Percentiles rank a stretch among this genome's conserved stretches.
These are phyloP conservation scores for Citrullus mucosospermus DNA, from an alignment of 306 rosid species.

Conservation along the genomic window DNA sequence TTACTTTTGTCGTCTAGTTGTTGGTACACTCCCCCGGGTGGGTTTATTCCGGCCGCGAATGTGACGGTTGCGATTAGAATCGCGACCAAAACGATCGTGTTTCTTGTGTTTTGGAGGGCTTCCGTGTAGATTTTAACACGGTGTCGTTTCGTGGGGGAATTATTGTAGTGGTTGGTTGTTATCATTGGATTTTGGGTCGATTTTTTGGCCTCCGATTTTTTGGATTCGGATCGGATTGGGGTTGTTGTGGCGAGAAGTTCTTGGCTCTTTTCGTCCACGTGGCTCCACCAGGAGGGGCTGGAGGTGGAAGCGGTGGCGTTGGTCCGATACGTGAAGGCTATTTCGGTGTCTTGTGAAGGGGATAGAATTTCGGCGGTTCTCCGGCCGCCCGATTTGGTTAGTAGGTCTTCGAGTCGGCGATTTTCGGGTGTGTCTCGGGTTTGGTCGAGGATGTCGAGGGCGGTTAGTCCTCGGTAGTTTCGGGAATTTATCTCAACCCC, in stretches of 20 bases:
- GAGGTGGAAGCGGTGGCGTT: background rate
- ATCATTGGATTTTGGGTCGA: background rate
- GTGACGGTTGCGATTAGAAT: slow-evolving; percentile 71
- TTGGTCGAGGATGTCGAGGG: slow-evolving; percentile 49
- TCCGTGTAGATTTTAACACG: slow-evolving; percentile 23
- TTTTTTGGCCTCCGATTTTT: background rate
- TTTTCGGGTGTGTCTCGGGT: slow-evolving; percentile 27
- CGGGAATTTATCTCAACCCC: slow-evolving; percentile 35
- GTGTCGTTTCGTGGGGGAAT: background rate
- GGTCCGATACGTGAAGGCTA: background rate
- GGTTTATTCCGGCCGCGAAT: slow-evolving; percentile 64
- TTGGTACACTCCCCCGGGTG: slow-evolving; percentile 64
- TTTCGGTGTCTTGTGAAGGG: slow-evolving; percentile 10
- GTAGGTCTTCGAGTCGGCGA: slow-evolving; percentile 17
- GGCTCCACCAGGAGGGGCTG: slow-evolving; percentile 7
- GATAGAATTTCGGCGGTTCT: background rate
- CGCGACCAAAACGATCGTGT: slow-evolving; percentile 51
- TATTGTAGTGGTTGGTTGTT: background rate
- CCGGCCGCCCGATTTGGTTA: slow-evolving; percentile 13
- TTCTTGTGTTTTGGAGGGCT: slow-evolving; percentile 60
- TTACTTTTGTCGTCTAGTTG: slow-evolving; percentile 12
- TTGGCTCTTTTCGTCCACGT: slow-evolving; percentile 6
- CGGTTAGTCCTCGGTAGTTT: slow-evolving; percentile 47
- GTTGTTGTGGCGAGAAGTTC: background rate
- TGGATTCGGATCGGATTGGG: background rate